Conservation (phyloP, 495 filamentous ascomycete species). For the Achaetomiella virescens region DNA sequence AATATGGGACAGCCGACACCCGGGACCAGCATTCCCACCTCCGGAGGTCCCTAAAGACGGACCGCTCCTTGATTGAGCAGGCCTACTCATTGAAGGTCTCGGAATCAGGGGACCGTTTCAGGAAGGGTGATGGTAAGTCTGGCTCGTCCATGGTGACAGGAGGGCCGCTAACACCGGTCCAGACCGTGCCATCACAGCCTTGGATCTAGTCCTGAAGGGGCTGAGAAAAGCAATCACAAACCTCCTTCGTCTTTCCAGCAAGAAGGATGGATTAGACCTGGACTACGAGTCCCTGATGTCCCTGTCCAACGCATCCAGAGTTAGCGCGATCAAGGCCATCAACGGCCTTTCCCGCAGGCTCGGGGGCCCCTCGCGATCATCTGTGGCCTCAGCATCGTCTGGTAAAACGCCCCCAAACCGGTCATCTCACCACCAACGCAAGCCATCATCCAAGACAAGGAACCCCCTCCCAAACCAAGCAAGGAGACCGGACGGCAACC, state of each 20-base stretch:
- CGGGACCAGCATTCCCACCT: slow-evolving; percentile 33
- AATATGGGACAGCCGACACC: slow-evolving; percentile 21
- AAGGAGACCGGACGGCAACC: neutral
- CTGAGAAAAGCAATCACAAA: slow-evolving; percentile 24
- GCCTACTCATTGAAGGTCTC: slow-evolving; percentile 25
- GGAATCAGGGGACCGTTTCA: slow-evolving; percentile 21
- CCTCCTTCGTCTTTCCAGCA: slow-evolving; percentile 22
- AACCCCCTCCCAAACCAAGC: neutral
- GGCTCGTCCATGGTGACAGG: neutral
- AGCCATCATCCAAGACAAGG: neutral
- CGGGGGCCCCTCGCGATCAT: slow-evolving; percentile 17
- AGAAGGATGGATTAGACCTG: slow-evolving; percentile 18
- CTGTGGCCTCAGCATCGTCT: slow-evolving; percentile 14
- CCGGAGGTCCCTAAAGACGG: slow-evolving; percentile 25
- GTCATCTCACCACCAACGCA: slow-evolving; percentile 14
- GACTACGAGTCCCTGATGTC: slow-evolving; percentile 34
- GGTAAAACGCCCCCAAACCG: slow-evolving; percentile 1
- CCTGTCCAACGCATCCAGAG: slow-evolving; percentile 30
- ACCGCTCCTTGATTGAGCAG: slow-evolving; percentile 26
- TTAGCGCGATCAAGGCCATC: slow-evolving; percentile 31
- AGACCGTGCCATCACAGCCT: slow-evolving; percentile 26
- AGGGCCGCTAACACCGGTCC: slow-evolving; percentile 3
- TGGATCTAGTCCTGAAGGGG: slow-evolving; percentile 26
- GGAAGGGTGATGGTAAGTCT: slow-evolving; percentile 30
- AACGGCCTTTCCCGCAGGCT: slow-evolving; percentile 30